phyloP scores from a whole-genome alignment of 495 filamentous ascomycete species.

The Mytilinidion resinicola region DNA sequence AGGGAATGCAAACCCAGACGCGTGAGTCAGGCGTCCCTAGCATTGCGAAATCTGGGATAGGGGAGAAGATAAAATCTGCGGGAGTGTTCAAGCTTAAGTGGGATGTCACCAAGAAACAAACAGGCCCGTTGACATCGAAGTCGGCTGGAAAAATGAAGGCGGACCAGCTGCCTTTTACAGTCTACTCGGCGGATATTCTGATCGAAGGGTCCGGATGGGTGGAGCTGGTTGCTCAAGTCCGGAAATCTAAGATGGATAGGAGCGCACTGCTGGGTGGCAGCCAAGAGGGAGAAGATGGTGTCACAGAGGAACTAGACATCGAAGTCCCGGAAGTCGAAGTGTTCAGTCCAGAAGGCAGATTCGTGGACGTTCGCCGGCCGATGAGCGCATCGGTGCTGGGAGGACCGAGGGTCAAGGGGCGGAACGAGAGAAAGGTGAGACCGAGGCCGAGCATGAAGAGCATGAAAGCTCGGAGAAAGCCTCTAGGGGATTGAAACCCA shows the following conservation, averaged over 20 bases:
- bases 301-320: slow-evolving; percentile 17
- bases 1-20: slow-evolving; percentile 54
- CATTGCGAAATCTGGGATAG: slow-evolving; percentile 53
- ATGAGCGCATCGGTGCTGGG: slow-evolving; percentile 64
- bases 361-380: slow-evolving; percentile 59
- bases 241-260: slow-evolving; percentile 42
- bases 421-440: slow-evolving; percentile 24
- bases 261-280: background rate
- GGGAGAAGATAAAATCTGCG: slow-evolving; percentile 54
- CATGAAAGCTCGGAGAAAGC: slow-evolving; percentile 23
- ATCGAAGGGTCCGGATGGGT: slow-evolving; percentile 92
- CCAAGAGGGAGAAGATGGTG: slow-evolving; percentile 19
- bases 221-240: slow-evolving; percentile 76
- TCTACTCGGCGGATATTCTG: slow-evolving; percentile 74
- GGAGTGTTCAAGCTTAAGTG: slow-evolving; percentile 68
- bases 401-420: slow-evolving; percentile 20
- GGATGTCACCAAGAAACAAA: slow-evolving; percentile 70
- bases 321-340: slow-evolving; percentile 70
- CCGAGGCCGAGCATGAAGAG: slow-evolving; percentile 51
- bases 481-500: background rate
- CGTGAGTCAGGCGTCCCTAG: slow-evolving; percentile 49
- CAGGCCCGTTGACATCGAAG: slow-evolving; percentile 52
- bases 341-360: slow-evolving; percentile 74
- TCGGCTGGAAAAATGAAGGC: slow-evolving; percentile 47
- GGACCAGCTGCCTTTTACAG: slow-evolving; percentile 63